phyloP scores from a whole-genome alignment of 495 filamentous ascomycete species.

The Patellaria atrata region DNA sequence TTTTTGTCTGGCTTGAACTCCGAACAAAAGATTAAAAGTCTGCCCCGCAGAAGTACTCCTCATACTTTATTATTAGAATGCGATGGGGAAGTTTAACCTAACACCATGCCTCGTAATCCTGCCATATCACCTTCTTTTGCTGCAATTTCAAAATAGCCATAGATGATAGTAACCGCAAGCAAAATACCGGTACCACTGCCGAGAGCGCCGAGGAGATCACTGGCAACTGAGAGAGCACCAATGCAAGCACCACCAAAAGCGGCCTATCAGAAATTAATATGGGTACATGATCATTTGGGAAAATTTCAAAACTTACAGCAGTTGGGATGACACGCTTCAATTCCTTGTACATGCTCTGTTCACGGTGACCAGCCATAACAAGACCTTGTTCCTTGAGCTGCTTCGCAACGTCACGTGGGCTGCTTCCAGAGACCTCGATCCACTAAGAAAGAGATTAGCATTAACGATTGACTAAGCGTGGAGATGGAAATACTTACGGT shows the following conservation, averaged over 20 bases:
- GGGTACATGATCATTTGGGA: too few species aligned
- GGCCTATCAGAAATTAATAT: too few species aligned
- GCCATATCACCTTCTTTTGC: slow-evolving; percentile 93
- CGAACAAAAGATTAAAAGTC: too few species aligned
- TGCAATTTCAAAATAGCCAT: slow-evolving; percentile 97
- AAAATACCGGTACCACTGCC: slow-evolving; percentile 96
- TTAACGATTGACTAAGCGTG: too few species aligned
- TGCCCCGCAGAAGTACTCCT: too few species aligned
- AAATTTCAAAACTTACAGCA: too few species aligned
- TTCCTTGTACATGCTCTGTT: slow-evolving; percentile 99
- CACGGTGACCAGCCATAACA: slow-evolving; percentile 97
- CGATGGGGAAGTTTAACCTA: too few species aligned
- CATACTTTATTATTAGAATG: too few species aligned
- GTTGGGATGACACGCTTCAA: slow-evolving; percentile 98
- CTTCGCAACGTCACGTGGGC: slow-evolving; percentile 96
- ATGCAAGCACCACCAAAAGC: slow-evolving; percentile 99
- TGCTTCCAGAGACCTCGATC: slow-evolving; percentile 98
- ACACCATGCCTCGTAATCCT: slow-evolving; percentile 78
- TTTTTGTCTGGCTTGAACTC: too few species aligned
- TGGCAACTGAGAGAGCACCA: slow-evolving; percentile 88
- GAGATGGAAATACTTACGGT: too few species aligned
- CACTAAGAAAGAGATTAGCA: too few species aligned
- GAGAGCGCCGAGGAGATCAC: slow-evolving; percentile 89
- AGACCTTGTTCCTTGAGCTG: slow-evolving; percentile 99
- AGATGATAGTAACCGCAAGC: slow-evolving; percentile 98